Base-by-base conservation (phyloP, 2,329 filamentous ascomycete species). In the Trichoderma brevicompactum region DNA sequence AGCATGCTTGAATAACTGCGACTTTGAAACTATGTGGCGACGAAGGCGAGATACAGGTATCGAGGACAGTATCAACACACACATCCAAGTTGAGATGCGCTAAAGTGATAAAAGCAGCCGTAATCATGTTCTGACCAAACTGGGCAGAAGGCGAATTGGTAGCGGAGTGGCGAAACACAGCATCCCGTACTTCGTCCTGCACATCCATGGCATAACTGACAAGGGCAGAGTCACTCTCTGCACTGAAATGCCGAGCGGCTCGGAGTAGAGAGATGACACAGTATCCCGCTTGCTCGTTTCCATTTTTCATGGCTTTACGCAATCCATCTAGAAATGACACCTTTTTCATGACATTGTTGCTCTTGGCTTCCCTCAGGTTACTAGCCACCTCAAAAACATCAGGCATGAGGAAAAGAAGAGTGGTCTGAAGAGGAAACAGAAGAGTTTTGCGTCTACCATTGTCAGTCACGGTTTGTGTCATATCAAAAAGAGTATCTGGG, bases 301-400 rank as follows among this genome's bases (percentile, higher is more conserved):
- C 83, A 72, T 88, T 88, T 64, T 85, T 81, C 60, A 90, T 76
- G 19, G 85, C 80, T 72, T 90, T 91, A 70, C 86, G 81, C 12
- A 90, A 74, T 48, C 81, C 81, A 66, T 90, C 88, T 15, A 91
- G 78, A 69, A 90, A 90, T 3, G 83, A 81, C 6, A 89, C 85
- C 71, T 89, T 89, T 75, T 90, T 91, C 15, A 83, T 80, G 74
- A 90, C 85, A 69, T 84, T 83, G 63, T 82, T 81, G 69, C 83
- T 85, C 73, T 88, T 89, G 36, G 83, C 82, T 68, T 89, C 87
- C 65, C 87, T 82, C 73, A 90, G 79, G 74, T 88, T 88, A 74
- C 87, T 89, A 32, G 87, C 88, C 40, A 90, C 86, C 74, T 89
- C 87, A 69, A 91, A 91, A 6, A 90, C 85, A 69, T 91, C 88